Evolutionary conservation across 2,329 filamentous ascomycete species (phyloP), one percentile per base, ranked within the genome.

Genomic region (Clonostachys chloroleuca): DNA sequence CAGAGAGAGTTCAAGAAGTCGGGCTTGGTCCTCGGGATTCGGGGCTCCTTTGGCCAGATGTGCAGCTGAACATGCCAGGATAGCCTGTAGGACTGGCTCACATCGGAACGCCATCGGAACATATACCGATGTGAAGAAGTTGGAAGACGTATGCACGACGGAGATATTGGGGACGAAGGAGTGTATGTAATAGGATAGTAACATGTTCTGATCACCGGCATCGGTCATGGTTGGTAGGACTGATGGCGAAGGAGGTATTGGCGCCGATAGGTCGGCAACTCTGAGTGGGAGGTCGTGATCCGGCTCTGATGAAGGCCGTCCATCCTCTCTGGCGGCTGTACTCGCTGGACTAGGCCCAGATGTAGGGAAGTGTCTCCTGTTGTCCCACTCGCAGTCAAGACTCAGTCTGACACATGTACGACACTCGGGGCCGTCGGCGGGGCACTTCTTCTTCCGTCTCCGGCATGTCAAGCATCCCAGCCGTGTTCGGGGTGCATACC

Each of bases 401-500:
- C 48, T 48, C 7, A 51, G 43, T 24, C 46, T 40, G 12, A 10
- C 18, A 17, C 46, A 51, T 6, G 49, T 41, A 12, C 42, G 37
- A 20, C 49, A 50, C 8, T 45, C 45, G 5, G 44, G 44, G 30
- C 30, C 24, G 12, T n/a, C 43, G 8, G 16, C 40, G 13, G 33
- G 17, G 34, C 49, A 51, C 12, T 47, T 30, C 39, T 49, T 51
- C 24, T 45, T 42, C 40, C 47, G 35, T 3, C 37, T 44, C 3
- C 49, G 49, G 34, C 49, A 49, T 20, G 47, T 49, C 9, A 49
- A 30, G 34, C 49, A 51, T n/a, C 49, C 49, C 14, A 18, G 16
- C 7, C 44, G 30, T 12, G 47, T 44, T 9, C 49, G 42, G 47
- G 44, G 17, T 12, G 47, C 42, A 34, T 45, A 49, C 12, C 44